These are phyloP conservation scores for Alternaria gansuensis DNA, from an alignment of 2,329 filamentous ascomycete species.

Conservation along the genomic window DNA sequence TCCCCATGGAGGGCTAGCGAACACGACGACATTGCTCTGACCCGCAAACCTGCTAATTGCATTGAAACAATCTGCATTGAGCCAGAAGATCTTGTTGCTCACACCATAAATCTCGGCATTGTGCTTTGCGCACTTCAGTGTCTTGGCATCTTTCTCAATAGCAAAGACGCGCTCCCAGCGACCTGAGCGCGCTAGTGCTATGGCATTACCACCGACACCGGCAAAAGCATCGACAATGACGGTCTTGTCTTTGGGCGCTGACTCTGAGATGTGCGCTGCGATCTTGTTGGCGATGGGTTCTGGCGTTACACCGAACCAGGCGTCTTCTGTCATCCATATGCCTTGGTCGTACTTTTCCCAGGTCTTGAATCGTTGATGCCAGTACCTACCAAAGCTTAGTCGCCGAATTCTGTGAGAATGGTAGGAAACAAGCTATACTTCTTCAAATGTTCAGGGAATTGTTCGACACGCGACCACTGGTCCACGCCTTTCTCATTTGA, in stretches of 20 bases:
- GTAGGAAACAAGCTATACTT: constrained; percentile 67
- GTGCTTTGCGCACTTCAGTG: constrained; percentile 88
- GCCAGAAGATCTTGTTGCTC: constrained; percentile 79
- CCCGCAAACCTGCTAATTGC: constrained; percentile 66
- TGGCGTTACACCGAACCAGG: constrained; percentile 97
- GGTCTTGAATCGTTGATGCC: constrained; percentile 84
- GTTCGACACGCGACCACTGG: constrained; percentile 74
- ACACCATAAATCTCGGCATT: constrained; percentile 90
- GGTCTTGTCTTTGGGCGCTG: constrained; percentile 64
- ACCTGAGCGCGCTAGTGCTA: constrained; percentile 85
- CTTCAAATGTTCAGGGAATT: constrained; percentile 84
- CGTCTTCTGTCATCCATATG: constrained; percentile 88
- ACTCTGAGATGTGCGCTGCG: constrained; percentile 72
- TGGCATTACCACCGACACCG: constrained; percentile 91
- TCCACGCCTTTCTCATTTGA: constrained; percentile 57
- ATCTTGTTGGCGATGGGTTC: constrained; percentile 78
- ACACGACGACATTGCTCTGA: constrained; percentile 67
- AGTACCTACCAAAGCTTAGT: constrained; percentile 73
- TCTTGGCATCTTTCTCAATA: constrained; percentile 82
- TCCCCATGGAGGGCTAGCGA: constrained; percentile 78
- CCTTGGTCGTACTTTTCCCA: constrained; percentile 89
- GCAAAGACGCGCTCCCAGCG: constrained; percentile 86
- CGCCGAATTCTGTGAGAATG: background rate
- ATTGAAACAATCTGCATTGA: constrained; percentile 86
- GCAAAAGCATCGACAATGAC: constrained; percentile 88